These are phyloP conservation scores for Vicia sativa DNA, from an alignment of 306 rosid species.

Conservation along the genomic window DNA sequence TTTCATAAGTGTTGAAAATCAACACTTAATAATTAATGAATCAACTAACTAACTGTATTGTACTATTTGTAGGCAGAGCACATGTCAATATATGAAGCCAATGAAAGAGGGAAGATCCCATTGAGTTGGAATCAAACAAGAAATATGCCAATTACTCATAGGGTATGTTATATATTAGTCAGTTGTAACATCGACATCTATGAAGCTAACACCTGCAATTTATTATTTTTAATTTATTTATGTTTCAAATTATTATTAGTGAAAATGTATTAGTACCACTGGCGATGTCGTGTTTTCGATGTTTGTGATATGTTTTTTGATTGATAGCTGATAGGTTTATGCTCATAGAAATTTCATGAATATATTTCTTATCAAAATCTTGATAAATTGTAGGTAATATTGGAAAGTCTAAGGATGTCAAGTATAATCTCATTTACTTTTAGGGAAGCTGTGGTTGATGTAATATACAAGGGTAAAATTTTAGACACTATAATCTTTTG, in stretches of 20 bases:
- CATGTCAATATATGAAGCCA: conserved; percentile 58
- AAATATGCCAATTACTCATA: conserved; percentile 53
- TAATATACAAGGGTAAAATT: conserved; percentile 71
- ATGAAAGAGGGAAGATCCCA: conserved; percentile 56
- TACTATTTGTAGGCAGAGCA: conserved; percentile 69
- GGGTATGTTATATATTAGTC: conserved; percentile 45
- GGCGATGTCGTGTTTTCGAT: no score
- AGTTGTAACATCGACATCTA: no score
- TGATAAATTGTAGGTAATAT: conserved; percentile 59
- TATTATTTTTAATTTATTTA: no score
- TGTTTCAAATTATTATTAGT: no score
- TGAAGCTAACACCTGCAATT: no score
- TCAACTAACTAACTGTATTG: conserved; percentile 5
- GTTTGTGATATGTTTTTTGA: no score
- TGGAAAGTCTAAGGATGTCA: conserved; percentile 90
- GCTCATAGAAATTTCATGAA: not conserved
- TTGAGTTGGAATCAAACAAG: conserved; percentile 78
- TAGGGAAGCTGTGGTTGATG: conserved; percentile 88
- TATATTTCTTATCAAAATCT: conserved; percentile 21
- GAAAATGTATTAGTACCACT: no score
- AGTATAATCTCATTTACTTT: conserved; percentile 87
- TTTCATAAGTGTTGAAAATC: conserved; percentile 30
- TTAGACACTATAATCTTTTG: not conserved
- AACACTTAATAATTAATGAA: conserved; percentile 14
- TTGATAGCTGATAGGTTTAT: no score